Evolutionary conservation across 176 grass and related monocot species (phyloP), one percentile per base, ranked within the genome.

Genomic region (Triticum urartu): DNA sequence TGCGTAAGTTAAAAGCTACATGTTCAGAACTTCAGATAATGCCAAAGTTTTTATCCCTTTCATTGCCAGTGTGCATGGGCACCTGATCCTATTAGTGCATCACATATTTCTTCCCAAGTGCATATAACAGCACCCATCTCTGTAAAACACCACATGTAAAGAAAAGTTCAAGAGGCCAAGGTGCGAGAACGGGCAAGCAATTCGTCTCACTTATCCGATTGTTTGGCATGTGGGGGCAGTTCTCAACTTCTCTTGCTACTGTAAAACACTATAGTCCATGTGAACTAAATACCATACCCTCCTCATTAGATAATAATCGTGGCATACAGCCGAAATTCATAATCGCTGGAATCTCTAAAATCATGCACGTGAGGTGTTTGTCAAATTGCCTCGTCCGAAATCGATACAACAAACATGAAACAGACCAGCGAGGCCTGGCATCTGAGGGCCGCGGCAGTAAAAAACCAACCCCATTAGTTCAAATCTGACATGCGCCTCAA

Each of bases 331-430:
- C 34, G 56, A 66, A 72, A 67, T 52, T 43, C 22, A 40, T 12
- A 75, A 20, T 18, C 11, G 61, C 39, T 34, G 9, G 17, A 36
- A 66, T 63, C 67, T 39, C 42, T 5, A 54, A 21, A 14, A 25
- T 4, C 12, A 33, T 47, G 62, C 80, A 45, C 24, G 60, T 12
- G 48, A 75, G 35, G 68, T 80, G 89, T 83, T 87, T 38, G 85
- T 28, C 10, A 25, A 73, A 74, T 84, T 75, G 56, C 14, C 33
- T 87, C 25, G 6, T 34, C 26, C 32, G 45, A 68, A 56, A 52
- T 0, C 17, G 11, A 64, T 59, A 73, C 6, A 25, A 32, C 28
- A 64, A 21, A 64, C 13, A 47, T n/a, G 5, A 11, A 10, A 59
- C 7, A 73, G 34, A 9, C 17, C 25, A 25, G 28, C 36, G 48